These are phyloP conservation scores for Penicillium desertorum DNA, from an alignment of 495 filamentous ascomycete genomes.

Conservation along the genomic window DNA sequence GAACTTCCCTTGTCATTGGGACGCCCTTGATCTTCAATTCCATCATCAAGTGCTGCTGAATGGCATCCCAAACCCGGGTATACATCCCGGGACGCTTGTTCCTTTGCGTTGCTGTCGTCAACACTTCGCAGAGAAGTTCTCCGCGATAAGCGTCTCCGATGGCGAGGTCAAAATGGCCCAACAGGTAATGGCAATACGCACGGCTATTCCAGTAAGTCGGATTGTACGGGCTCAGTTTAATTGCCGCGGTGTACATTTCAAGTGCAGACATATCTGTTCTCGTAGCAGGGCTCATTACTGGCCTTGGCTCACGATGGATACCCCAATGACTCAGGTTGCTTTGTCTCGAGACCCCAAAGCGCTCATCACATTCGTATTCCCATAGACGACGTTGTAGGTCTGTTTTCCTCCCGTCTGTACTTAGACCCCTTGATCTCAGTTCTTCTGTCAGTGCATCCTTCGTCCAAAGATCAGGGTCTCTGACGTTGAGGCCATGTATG, in stretches of 20 bases:
- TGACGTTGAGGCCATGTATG: slow-evolving; percentile 1
- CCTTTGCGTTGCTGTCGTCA: slow-evolving; percentile 16
- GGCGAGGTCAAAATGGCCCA: slow-evolving; percentile 79
- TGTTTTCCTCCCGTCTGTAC: background rate
- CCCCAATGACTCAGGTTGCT: slow-evolving; percentile 30
- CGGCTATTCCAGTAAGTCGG: slow-evolving; percentile 66
- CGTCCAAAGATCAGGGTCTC: slow-evolving; percentile 2
- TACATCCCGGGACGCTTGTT: slow-evolving; percentile 30
- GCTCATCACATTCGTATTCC: slow-evolving; percentile 7
- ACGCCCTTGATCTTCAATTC: slow-evolving; percentile 3
- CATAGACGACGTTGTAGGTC: slow-evolving; percentile 9
- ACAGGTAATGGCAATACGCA: slow-evolving; percentile 64
- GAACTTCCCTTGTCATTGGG: slow-evolving; percentile 7
- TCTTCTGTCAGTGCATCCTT: slow-evolving; percentile 1
- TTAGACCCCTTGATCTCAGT: slow-evolving; percentile 2
- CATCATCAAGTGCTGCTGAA: slow-evolving; percentile 33
- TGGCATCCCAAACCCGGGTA: slow-evolving; percentile 29
- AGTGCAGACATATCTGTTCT: slow-evolving; percentile 18
- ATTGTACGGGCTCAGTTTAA: slow-evolving; percentile 61
- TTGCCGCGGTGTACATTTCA: slow-evolving; percentile 40
- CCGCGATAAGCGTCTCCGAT: slow-evolving; percentile 82
- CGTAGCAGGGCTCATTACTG: slow-evolving; percentile 15
- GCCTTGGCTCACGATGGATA: slow-evolving; percentile 16
- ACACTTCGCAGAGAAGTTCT: slow-evolving; percentile 56
- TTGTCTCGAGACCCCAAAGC: slow-evolving; percentile 16